Percentiles rank a stretch among this genome's conserved stretches.
These are phyloP conservation scores for Bryoglossum gracile DNA, from an alignment of 495 filamentous ascomycete genomes.

Conservation along the genomic window DNA sequence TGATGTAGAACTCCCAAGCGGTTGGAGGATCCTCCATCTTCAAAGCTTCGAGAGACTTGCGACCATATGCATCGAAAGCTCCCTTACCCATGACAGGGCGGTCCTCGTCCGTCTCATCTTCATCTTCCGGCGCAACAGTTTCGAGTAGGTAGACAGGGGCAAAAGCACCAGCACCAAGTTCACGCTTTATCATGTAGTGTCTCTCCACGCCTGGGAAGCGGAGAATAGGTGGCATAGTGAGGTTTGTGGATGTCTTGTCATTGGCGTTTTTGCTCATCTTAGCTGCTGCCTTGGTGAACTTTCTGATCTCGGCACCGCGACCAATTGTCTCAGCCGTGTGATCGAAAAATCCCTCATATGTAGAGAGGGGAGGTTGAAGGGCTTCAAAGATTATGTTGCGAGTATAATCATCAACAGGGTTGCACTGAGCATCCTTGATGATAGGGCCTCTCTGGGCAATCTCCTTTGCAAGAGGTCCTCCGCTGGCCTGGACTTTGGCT, in stretches of 20 bases:
- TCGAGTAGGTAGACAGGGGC: constrained; percentile 90
- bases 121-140: constrained; percentile 44
- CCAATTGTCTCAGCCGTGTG: constrained; percentile 50
- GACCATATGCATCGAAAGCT: constrained; percentile 37
- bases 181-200: constrained; percentile 71
- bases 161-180: constrained; percentile 88
- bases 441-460: constrained; percentile 49
- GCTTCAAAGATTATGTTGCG: constrained; percentile 66
- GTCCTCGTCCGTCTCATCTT: constrained; percentile 36
- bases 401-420: constrained; percentile 71
- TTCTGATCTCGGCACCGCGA: constrained; percentile 66
- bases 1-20: constrained; percentile 96
- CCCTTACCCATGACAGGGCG: constrained; percentile 40
- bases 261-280: constrained; percentile 54
- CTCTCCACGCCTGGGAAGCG: constrained; percentile 54
- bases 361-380: constrained; percentile 59
- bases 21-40: constrained; percentile 89
- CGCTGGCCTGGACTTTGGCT: constrained; percentile 16
- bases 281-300: constrained; percentile 59
- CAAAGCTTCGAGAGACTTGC: constrained; percentile 66
- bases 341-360: constrained; percentile 72
- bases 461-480: constrained; percentile 16
- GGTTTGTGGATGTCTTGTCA: constrained; percentile 50
- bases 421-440: constrained; percentile 77
- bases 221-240: constrained; percentile 55